Percentiles rank a stretch among this genome's conserved stretches.
Evolutionary conservation across 202 grass and related monocot genomes (phyloP).

Genomic region (Digitaria exilis): DNA sequence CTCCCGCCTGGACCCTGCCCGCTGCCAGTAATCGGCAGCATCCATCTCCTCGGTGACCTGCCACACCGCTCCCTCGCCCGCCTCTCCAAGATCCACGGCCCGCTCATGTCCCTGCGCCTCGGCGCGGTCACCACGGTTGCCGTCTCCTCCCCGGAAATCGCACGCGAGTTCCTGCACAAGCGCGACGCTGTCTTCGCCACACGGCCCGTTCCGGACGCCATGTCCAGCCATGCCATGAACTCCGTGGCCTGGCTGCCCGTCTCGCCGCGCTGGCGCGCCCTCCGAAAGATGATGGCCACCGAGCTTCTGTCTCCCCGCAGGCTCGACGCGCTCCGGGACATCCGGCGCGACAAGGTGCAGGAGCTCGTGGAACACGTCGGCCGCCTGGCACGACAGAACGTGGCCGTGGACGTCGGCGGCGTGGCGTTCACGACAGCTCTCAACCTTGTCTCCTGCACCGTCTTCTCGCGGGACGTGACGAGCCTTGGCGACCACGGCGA

Average conservation of each 20-base stretch:
- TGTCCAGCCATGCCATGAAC: not conserved
- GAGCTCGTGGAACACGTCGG: too few relatives aligned
- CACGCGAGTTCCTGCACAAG: slow-evolving; percentile 42
- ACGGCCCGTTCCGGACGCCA: slow-evolving; percentile 23
- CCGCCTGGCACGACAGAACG: too few relatives aligned
- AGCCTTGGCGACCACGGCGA: too few relatives aligned
- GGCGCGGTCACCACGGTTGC: slow-evolving; percentile 49
- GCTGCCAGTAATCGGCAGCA: slow-evolving; percentile 50
- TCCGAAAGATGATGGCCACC: too few relatives aligned
- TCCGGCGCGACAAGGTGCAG: too few relatives aligned
- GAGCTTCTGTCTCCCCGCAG: too few relatives aligned
- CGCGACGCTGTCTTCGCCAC: slow-evolving; percentile 40
- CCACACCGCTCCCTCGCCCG: slow-evolving; percentile 52
- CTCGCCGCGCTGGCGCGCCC: not conserved
- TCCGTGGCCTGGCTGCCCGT: too few relatives aligned
- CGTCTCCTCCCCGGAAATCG: slow-evolving; percentile 43
- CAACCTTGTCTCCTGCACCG: too few relatives aligned
- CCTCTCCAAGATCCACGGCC: slow-evolving; percentile 45
- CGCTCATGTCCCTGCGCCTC: slow-evolving; percentile 53
- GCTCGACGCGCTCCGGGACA: too few relatives aligned
- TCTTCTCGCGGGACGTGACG: too few relatives aligned
- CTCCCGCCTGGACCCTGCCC: slow-evolving; percentile 50
- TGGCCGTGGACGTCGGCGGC: too few relatives aligned
- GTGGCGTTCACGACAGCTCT: too few relatives aligned
- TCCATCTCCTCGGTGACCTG: slow-evolving; percentile 42